Conservation (phyloP, 768 basidiomycete genomes). For the Tricholoma furcatifolium region DNA sequence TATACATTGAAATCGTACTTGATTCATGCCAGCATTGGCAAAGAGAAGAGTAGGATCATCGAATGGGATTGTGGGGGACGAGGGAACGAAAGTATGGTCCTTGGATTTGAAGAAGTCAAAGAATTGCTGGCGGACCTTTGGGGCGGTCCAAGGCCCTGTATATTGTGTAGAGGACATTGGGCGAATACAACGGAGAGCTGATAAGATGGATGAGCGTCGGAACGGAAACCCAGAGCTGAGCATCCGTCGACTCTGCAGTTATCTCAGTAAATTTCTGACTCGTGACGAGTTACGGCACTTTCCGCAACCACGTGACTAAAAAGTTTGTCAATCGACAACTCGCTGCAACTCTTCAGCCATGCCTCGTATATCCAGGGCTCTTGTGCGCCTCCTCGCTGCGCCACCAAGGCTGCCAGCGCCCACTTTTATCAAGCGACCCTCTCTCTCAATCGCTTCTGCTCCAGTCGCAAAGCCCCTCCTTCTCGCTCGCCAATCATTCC, state of each 20-base stretch:
- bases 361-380: constrained; percentile 42
- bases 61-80: constrained; percentile 91
- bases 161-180: constrained; percentile 38
- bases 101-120: constrained; percentile 83
- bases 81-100: constrained; percentile 86
- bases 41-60: constrained; percentile 98
- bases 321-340: not conserved
- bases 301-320: constrained; percentile 19
- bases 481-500: constrained; percentile 22
- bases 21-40: constrained; percentile 98
- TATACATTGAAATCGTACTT: constrained; percentile 41
- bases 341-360: constrained; percentile 20
- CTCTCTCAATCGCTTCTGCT: constrained; percentile 12
- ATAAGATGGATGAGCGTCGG: constrained; percentile 26
- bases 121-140: constrained; percentile 82
- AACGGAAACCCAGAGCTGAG: constrained; percentile 20
- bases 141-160: constrained; percentile 71
- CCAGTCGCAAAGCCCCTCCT: constrained; percentile 19
- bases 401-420: constrained; percentile 30
- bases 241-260: constrained; percentile 14
- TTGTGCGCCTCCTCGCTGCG: constrained; percentile 34
- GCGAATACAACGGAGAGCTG: constrained; percentile 13
- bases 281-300: constrained; percentile 15
- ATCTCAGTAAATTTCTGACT: constrained; percentile 19
- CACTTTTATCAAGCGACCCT: constrained; percentile 15